Evolutionary conservation across 148 eudicot genomes (phyloP).

Genomic region (Camellia japonica): DNA sequence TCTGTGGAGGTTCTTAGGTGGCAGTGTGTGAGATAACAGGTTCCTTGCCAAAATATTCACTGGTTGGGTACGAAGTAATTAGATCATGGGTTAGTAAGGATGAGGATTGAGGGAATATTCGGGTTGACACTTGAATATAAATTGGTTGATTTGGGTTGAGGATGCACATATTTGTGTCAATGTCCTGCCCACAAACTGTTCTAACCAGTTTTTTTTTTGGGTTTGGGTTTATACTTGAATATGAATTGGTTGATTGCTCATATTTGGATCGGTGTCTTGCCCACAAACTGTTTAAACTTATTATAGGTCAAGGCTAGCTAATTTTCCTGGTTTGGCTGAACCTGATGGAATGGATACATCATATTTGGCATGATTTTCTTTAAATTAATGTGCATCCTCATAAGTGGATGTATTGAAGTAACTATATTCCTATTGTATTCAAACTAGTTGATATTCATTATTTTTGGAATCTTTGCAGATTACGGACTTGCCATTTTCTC

Average conservation of each 20-base stretch:
- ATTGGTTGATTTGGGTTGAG: slow-evolving; percentile 8
- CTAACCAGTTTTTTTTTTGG: no score
- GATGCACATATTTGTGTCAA: background rate
- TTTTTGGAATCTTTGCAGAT: slow-evolving; percentile 51
- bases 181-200: background rate
- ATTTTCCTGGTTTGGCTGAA: background rate
- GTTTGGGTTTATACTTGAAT: background rate
- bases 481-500: slow-evolving; percentile 93
- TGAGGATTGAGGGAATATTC: background rate
- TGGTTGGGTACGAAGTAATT: background rate
- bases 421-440: background rate
- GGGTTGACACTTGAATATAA: background rate
- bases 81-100: slow-evolving; percentile 3
- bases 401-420: background rate
- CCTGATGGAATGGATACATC: background rate
- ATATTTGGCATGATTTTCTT: background rate
- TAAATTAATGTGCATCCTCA: background rate
- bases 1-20: background rate
- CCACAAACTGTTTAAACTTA: background rate
- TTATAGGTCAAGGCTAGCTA: background rate
- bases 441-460: background rate
- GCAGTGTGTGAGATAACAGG: background rate
- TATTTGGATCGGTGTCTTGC: background rate
- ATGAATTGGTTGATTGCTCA: slow-evolving; percentile 3
- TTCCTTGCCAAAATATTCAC: background rate